Evolutionary conservation across 2,329 filamentous ascomycete genomes (phyloP), one percentile per base, ranked within the genome.

Genomic region (Aspergillus sp.): DNA sequence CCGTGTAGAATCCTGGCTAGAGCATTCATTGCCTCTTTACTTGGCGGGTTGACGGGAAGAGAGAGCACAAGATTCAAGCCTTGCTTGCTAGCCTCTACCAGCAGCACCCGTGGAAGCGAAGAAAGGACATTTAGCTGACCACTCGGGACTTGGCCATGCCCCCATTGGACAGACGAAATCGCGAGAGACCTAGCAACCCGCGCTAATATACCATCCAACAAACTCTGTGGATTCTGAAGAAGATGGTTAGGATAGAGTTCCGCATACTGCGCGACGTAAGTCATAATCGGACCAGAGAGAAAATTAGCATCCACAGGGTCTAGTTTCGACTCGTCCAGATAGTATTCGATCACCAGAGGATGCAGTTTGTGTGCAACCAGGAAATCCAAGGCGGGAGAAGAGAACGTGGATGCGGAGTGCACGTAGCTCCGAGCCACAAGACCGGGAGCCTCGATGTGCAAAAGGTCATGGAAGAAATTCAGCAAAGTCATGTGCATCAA

Each of bases 401-500:
- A 70, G 41, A 67, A 67, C 2, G 61, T 62, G 1, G 66, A 66
- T 5, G 52, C 54, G 48, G 69, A 63, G 40, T 63, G 59, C 29
- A 61, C 54, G 44, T 55, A 56, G 40, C 53, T 57, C 44, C 58
- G 57, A 42, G 60, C 57, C 28, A 52, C 54, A 33, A 70, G 55
- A 44, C 66, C 62, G 2, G 67, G 66, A 6, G 64, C 61, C 44
- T 63, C 65, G 2, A 71, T 69, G 30, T 66, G 65, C 29, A 82
- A 66, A 2, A 81, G 61, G n/a, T 76, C 71, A 19, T 72, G 69
- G 57, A 73, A 79, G 60, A 81, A 82, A 51, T 78, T 73, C 49
- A 82, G 66, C 38, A 81, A 63, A 4, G 74, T 78, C 65, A 79
- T 75, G 52, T 81, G 74, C 76, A 82, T 78, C 42, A 83, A 64